Base-by-base conservation (phyloP, 2,329 filamentous ascomycete genomes). In the Beauveria sp. region DNA sequence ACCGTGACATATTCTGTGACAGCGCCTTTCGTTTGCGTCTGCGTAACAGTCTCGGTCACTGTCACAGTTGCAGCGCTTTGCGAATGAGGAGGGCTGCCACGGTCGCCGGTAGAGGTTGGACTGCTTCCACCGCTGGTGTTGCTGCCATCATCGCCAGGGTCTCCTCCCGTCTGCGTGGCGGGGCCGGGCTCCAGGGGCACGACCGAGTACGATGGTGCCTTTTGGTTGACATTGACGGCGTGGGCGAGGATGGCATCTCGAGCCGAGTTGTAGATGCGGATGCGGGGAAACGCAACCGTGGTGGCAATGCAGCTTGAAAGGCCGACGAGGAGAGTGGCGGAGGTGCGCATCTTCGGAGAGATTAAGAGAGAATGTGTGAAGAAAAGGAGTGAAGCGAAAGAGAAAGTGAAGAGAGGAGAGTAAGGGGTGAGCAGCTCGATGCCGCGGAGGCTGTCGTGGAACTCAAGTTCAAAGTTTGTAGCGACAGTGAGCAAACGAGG, bases 131-230 rank as follows among this genome's bases (percentile, higher is more conserved):
- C 66, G 40, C 67, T 67, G 24, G 67, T 66, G 20, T 65, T 67
- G 40, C 62, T 67, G 45, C 52, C 66, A 26, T 68, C 65, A 24
- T 63, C 60, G 6, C 72, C 65, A 9, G 42, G 14, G 54, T 28
- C 40, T 24, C 8, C 54, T 3, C 18, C 34, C n/a, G 48, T 8
- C 38, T 60, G 46, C 48, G 57, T 60, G n/a, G 48, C n/a, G 2
- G 57, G 57, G 18, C 66, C 68, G 2, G 74, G 74, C 55, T 75
- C 74, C n/a, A 76, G 65, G 16, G 74, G 73, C 5, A 77, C 73
- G 34, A 77, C 73, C 3, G 73, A 75, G 54, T 77, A 77, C 24
- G 68, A 68, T 2, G 74, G 74, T 54, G 69, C 70, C n/a, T 64
- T 60, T 18, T 54, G 58, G 26, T 60, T 46, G n/a, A 48, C 50